Evolutionary conservation across 2,329 filamentous ascomycete species (phyloP).

Genomic region (Alternaria triticina): DNA sequence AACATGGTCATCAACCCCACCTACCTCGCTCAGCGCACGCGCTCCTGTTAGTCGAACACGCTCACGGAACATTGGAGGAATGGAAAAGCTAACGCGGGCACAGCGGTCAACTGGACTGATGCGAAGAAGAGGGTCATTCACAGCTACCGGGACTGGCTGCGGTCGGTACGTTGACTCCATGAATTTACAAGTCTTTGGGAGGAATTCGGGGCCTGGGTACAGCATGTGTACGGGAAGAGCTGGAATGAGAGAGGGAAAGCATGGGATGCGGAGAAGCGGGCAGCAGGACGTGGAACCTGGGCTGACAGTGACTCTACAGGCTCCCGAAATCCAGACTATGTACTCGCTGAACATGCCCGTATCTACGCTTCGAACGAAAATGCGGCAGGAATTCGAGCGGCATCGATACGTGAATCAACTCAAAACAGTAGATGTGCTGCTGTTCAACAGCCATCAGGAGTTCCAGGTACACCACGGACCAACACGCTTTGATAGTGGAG

Average conservation of each 20-base stretch:
- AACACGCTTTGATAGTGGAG: background rate
- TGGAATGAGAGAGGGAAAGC: background rate
- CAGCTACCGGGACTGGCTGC: constrained; percentile 94
- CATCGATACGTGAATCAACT: constrained; percentile 93
- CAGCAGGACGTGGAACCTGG: background rate
- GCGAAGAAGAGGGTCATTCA: constrained; percentile 85
- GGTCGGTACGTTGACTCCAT: constrained; percentile 73
- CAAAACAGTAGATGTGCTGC: constrained; percentile 82
- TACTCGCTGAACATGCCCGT: constrained; percentile 92
- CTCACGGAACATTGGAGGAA: constrained; percentile 18
- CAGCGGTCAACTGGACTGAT: constrained; percentile 88
- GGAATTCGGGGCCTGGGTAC: background rate
- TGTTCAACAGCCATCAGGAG: constrained; percentile 90
- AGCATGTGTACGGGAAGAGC: background rate
- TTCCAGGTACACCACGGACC: constrained; percentile 72
- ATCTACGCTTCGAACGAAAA: constrained; percentile 85
- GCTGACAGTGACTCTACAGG: constrained; percentile 60
- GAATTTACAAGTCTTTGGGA: no score
- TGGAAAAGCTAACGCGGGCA: constrained; percentile 25
- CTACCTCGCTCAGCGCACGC: constrained; percentile 72
- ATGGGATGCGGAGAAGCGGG: background rate
- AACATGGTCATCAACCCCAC: constrained; percentile 84
- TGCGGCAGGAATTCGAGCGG: constrained; percentile 95
- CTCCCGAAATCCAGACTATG: constrained; percentile 96
- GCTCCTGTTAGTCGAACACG: constrained; percentile 53